A percentile compares a stretch with the other conserved stretches of the same genome.
Evolutionary conservation across 306 rosid species (phyloP).

Genomic region (Alnus glutinosa): DNA sequence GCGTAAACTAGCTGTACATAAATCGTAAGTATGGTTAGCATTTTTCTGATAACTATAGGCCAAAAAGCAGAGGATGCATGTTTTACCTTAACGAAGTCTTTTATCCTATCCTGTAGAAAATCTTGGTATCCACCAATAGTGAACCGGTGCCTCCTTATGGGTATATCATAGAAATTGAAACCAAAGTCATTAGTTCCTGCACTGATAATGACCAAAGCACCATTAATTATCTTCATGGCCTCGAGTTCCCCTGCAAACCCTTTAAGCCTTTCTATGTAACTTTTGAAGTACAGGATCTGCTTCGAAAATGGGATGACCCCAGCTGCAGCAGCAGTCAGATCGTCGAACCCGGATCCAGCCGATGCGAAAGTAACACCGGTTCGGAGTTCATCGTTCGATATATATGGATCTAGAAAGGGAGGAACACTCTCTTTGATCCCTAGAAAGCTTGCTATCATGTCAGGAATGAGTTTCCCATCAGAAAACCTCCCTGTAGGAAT

Average conservation of each 20-base stretch:
- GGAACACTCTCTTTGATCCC: constrained; percentile 62
- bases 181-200: constrained; percentile 66
- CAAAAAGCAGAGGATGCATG: not conserved
- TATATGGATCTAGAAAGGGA: constrained; percentile 48
- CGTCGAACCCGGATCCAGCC: constrained; percentile 52
- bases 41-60: too few species aligned
- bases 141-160: constrained; percentile 42
- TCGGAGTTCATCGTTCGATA: constrained; percentile 43
- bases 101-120: constrained; percentile 45
- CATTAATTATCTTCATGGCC: constrained; percentile 29
- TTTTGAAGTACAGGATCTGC: constrained; percentile 50
- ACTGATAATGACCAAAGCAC: constrained; percentile 50
- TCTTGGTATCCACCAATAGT: constrained; percentile 54
- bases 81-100: constrained; percentile 47
- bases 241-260: constrained; percentile 40
- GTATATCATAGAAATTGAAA: constrained; percentile 50
- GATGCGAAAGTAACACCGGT: constrained; percentile 67
- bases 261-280: constrained; percentile 39
- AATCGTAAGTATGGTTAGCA: too few species aligned
- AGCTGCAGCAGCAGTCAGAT: constrained; percentile 31
- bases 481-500: constrained; percentile 63
- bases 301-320: constrained; percentile 42
- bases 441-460: constrained; percentile 44
- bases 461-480: constrained; percentile 58
- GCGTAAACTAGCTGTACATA: too few species aligned